Percentiles rank a stretch among this genome's conserved stretches.
Evolutionary conservation across 768 basidiomycete species (phyloP).

Genomic region (Collybia nuda): DNA sequence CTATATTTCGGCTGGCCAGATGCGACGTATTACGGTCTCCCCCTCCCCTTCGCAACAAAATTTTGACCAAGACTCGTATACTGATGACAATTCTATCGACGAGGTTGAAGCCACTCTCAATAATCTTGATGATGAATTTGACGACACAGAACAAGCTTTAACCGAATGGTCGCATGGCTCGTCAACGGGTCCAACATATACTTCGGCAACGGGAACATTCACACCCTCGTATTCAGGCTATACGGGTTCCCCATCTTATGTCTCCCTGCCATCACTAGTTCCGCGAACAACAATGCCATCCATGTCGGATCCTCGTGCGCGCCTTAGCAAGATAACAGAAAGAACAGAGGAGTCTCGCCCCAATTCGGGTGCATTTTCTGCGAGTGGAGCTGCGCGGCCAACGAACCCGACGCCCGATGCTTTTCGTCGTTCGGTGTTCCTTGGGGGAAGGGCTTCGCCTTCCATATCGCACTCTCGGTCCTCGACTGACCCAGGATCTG

Average conservation of each 20-base stretch:
- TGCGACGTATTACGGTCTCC: constrained; percentile 56
- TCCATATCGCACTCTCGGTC: constrained; percentile 52
- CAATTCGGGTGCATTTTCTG: constrained; percentile 38
- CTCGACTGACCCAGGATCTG: constrained; percentile 55
- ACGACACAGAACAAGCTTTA: constrained; percentile 63
- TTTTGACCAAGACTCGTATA: constrained; percentile 39
- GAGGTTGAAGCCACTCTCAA: constrained; percentile 74
- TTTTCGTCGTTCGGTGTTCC: constrained; percentile 44
- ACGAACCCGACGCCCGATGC: constrained; percentile 43
- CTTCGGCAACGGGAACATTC: constrained; percentile 34
- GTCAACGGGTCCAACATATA: constrained; percentile 39
- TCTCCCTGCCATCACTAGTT: constrained; percentile 39
- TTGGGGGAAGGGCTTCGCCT: constrained; percentile 26
- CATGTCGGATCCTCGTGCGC: constrained; percentile 33
- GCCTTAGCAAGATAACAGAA: constrained; percentile 78
- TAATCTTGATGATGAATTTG: constrained; percentile 66
- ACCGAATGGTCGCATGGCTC: constrained; percentile 62
- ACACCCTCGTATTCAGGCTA: constrained; percentile 31
- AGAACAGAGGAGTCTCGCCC: constrained; percentile 75
- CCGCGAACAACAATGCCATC: constrained; percentile 35
- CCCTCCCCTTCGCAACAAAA: constrained; percentile 40
- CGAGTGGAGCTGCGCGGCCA: constrained; percentile 29
- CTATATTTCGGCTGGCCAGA: constrained; percentile 35
- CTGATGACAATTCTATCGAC: constrained; percentile 59
- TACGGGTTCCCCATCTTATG: constrained; percentile 47